phyloP scores from a whole-genome alignment of 495 filamentous ascomycete species.

The Talaromyces stipitatus region DNA sequence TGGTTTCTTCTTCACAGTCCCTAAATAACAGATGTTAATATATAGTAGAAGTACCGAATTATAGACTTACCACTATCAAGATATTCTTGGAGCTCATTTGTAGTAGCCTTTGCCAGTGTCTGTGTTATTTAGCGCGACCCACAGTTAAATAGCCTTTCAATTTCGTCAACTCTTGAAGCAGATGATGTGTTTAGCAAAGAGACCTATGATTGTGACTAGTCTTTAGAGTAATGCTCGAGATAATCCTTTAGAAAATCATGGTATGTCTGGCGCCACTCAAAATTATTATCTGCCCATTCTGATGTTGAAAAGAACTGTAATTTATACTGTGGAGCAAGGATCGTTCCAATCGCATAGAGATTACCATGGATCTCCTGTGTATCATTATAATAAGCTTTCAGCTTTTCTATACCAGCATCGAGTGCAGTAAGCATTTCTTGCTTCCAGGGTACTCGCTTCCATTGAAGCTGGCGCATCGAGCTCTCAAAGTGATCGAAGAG shows the following conservation, averaged over 20 bases:
- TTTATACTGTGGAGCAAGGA: constrained; percentile 13
- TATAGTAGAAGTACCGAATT: not conserved
- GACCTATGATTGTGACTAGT: not conserved
- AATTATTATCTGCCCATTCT: not conserved
- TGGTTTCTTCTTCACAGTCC: not conserved
- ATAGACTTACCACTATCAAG: not conserved
- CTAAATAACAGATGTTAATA: not conserved
- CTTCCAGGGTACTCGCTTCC: constrained; percentile 11
- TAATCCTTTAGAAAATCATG: not conserved
- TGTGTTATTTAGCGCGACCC: not conserved
- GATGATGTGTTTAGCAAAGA: not conserved
- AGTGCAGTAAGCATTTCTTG: constrained; percentile 8
- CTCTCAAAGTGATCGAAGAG: constrained; percentile 6
- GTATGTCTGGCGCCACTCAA: not conserved
- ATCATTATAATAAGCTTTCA: constrained; percentile 11
- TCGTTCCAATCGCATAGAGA: constrained; percentile 16
- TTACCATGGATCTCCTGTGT: constrained; percentile 5
- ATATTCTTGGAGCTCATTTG: not conserved
- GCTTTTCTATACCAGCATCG: constrained; percentile 5
- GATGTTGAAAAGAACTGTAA: constrained; percentile 15
- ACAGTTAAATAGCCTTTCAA: not conserved
- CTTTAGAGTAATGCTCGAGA: not conserved
- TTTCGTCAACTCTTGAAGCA: not conserved
- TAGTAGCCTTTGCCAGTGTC: not conserved
- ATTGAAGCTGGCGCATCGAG: constrained; percentile 5